These are phyloP conservation scores for Boechera retrofracta DNA, from an alignment of 345 rosid species.

Conservation along the genomic window DNA sequence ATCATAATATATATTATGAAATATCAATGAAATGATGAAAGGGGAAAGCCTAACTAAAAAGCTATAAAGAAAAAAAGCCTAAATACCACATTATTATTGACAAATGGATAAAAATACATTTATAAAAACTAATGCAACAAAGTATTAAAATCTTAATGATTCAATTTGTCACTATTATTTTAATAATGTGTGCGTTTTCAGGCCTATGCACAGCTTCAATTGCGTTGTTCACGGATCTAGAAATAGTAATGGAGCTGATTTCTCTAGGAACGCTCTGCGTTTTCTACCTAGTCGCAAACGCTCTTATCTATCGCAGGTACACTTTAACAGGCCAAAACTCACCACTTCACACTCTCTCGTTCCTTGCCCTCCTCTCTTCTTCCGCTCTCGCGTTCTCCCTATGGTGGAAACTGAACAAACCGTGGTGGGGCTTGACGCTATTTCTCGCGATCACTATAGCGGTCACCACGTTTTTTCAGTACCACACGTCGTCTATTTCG, in stretches of 20 bases:
- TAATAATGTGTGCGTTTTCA: constrained; percentile 34
- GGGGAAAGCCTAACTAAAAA: too few relatives aligned
- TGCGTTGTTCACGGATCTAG: constrained; percentile 83
- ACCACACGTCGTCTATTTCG: constrained; percentile 39
- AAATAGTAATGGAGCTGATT: constrained; percentile 69
- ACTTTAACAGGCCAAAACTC: constrained; percentile 55
- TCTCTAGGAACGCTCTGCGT: constrained; percentile 84
- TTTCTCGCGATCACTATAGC: constrained; percentile 51
- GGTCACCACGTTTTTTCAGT: constrained; percentile 59
- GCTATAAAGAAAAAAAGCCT: too few relatives aligned
- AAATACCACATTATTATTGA: neutral
- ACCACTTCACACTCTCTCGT: constrained; percentile 61
- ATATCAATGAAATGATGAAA: too few relatives aligned
- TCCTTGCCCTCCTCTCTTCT: constrained; percentile 74
- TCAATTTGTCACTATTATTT: too few relatives aligned
- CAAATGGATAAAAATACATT: neutral
- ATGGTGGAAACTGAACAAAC: constrained; percentile 62
- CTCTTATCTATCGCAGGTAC: constrained; percentile 72
- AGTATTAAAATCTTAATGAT: too few relatives aligned
- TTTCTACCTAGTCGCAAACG: constrained; percentile 89
- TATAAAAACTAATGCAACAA: neutral
- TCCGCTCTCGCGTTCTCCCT: constrained; percentile 68
- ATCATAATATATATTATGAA: neutral
- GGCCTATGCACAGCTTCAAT: constrained; percentile 93
- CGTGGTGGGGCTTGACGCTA: constrained; percentile 61